These are phyloP conservation scores for Phytophthora sp. DNA, from an alignment of 352 stramenopile genomes.

Conservation along the genomic window DNA sequence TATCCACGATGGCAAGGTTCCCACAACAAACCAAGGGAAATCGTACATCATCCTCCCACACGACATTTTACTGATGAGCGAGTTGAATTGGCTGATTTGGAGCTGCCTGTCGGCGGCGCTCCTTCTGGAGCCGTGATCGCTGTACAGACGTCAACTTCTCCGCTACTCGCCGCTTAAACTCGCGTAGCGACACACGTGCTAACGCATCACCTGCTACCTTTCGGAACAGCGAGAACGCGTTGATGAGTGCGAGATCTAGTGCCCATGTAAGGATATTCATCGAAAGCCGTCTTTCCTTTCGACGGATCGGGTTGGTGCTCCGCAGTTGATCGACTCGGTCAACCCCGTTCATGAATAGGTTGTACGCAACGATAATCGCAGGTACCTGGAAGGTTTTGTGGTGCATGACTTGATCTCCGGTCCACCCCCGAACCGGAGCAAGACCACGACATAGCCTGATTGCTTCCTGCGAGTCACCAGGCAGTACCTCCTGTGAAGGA, in stretches of 20 bases:
- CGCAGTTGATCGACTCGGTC: conserved; percentile 10
- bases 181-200: neutral
- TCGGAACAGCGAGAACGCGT: conserved; percentile 1
- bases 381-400: conserved; percentile 6
- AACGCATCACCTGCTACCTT: neutral
- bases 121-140: neutral
- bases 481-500: neutral
- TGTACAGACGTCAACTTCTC: conserved; percentile 4
- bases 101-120: neutral
- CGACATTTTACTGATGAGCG: conserved; percentile 7
- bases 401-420: neutral
- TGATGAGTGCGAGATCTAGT: conserved; percentile 9
- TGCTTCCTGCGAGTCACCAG: neutral
- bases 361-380: conserved; percentile 1
- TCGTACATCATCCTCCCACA: conserved; percentile 16
- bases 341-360: conserved; percentile 13
- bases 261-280: conserved; percentile 12
- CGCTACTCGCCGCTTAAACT: conserved; percentile 9
- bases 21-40: conserved; percentile 22
- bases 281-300: neutral
- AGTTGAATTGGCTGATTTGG: neutral
- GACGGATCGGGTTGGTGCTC: conserved; percentile 11
- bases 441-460: neutral
- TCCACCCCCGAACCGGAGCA: conserved; percentile 2
- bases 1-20: conserved; percentile 23